A percentile compares a stretch with the other conserved stretches of the same genome.
These are phyloP conservation scores for Hypoxylon trugodes DNA, from an alignment of 495 filamentous ascomycete genomes.

Conservation along the genomic window DNA sequence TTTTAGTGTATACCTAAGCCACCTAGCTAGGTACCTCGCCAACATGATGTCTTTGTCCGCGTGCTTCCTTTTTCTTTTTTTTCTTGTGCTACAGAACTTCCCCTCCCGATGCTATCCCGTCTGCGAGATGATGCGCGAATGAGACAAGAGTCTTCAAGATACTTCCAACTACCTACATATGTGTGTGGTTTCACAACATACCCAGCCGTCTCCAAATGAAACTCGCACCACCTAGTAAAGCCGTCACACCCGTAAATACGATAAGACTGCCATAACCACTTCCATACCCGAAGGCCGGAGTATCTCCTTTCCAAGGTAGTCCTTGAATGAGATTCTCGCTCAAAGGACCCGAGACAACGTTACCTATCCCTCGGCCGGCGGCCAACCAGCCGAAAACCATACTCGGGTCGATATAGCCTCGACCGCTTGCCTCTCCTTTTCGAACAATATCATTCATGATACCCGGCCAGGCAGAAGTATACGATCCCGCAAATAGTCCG, in stretches of 20 bases:
- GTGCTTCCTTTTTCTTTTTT: not conserved
- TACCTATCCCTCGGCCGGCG: slow-evolving; percentile 70
- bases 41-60: no score
- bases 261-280: slow-evolving; percentile 64
- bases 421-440: slow-evolving; percentile 32
- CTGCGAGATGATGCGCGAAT: slow-evolving; percentile 1
- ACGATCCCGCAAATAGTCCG: slow-evolving; percentile 72
- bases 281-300: slow-evolving; percentile 46
- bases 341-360: slow-evolving; percentile 65
- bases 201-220: slow-evolving; percentile 51
- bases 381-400: slow-evolving; percentile 60
- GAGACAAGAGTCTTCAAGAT: not conserved
- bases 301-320: slow-evolving; percentile 42
- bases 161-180: no score
- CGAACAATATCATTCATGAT: slow-evolving; percentile 59
- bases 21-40: no score
- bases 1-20: no score
- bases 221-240: slow-evolving; percentile 58
- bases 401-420: slow-evolving; percentile 37
- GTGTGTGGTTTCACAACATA: slow-evolving; percentile 30
- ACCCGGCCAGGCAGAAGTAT: slow-evolving; percentile 65
- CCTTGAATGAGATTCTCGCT: slow-evolving; percentile 60
- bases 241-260: slow-evolving; percentile 65
- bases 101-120: no score
- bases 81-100: not conserved